Base-by-base conservation (phyloP, 192 early-diverging fungal genomes). In the Paraglomus brasilianum region DNA sequence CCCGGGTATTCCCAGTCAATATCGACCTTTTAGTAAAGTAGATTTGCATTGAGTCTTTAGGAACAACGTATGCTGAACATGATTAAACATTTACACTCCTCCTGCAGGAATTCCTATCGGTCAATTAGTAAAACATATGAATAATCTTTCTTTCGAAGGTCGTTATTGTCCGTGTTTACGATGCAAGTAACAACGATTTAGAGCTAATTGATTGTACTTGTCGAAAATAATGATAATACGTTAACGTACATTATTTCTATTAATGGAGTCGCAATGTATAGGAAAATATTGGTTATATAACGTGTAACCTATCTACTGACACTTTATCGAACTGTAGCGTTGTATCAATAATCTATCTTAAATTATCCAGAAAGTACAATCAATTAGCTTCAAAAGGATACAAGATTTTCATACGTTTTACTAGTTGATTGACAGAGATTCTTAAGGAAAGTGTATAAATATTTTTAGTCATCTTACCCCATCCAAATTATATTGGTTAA, bases 1-100 rank as follows among this genome's bases (percentile, higher is more conserved):
- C 87, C 86, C 15, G 89, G 90, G 62, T 88, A 91, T 73, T 92
- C 90, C 77, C 81, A 77, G 52, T 76, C 39, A 52, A 24, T 38
- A 57, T 63, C 24, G 15, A 30, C 17, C 47, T 36, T 5, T 45
- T 17, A 17, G 19, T 21, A 36, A 21, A 45, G 7, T 30, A 7
- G 21, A 46, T 45, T 51, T n/a, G 19, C 5, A 40, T 1, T 49
- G 13, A 19, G 17, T n/a, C 1, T 56, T 5, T 56, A 10, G 36
- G 6, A 56, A n/a, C 8, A 49, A 66, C 17, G n/a, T n/a, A 4
- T n/a, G 22, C 22, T 56, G 50, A 14, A 22, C 17, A 48, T 15
- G 10, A n/a, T 49, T 47, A 44, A 43, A 65, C 17, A 57, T 30
- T 15, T 44, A 40, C 38, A 43, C 38, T n/a, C n/a, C 41, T 44